These are phyloP conservation scores for Musa acuminata DNA, from an alignment of 176 grass and related monocot genomes.

Conservation along the genomic window DNA sequence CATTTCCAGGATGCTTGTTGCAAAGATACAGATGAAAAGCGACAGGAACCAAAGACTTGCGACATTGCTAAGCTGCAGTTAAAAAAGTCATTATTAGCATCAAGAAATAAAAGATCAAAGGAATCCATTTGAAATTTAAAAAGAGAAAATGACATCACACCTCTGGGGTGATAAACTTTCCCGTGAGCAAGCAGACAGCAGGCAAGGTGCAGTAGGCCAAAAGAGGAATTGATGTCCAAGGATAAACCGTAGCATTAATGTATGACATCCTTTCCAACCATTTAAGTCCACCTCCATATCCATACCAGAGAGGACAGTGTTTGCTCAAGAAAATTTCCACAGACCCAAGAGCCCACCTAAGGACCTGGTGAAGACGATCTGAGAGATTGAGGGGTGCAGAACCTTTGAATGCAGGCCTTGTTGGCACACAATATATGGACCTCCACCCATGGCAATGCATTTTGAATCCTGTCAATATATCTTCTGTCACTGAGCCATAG, in stretches of 20 bases:
- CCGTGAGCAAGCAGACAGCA: constrained; percentile 11
- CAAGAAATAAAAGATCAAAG: not conserved
- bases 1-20: constrained; percentile 64
- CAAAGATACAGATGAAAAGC: constrained; percentile 55
- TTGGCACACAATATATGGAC: constrained; percentile 10
- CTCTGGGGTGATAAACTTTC: constrained; percentile 16
- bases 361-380: constrained; percentile 18
- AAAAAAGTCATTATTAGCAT: not conserved
- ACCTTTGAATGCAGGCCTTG: constrained; percentile 8
- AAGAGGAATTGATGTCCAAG: constrained; percentile 13
- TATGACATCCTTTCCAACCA: constrained; percentile 13
- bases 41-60: constrained; percentile 68
- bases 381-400: constrained; percentile 12
- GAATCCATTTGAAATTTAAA: not conserved
- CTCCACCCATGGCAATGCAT: constrained; percentile 18
- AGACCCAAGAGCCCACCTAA: constrained; percentile 13
- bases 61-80: constrained; percentile 39
- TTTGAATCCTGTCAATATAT: constrained; percentile 17
- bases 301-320: constrained; percentile 16
- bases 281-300: constrained; percentile 11
- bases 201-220: constrained; percentile 11
- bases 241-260: constrained; percentile 10
- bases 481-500: constrained; percentile 17
- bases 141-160: not conserved
- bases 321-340: constrained; percentile 16